A percentile compares a stretch with the other conserved stretches of the same genome.
These are phyloP conservation scores for Lasiodiplodia sp. DNA, from an alignment of 2,329 filamentous ascomycete species.

Conservation along the genomic window DNA sequence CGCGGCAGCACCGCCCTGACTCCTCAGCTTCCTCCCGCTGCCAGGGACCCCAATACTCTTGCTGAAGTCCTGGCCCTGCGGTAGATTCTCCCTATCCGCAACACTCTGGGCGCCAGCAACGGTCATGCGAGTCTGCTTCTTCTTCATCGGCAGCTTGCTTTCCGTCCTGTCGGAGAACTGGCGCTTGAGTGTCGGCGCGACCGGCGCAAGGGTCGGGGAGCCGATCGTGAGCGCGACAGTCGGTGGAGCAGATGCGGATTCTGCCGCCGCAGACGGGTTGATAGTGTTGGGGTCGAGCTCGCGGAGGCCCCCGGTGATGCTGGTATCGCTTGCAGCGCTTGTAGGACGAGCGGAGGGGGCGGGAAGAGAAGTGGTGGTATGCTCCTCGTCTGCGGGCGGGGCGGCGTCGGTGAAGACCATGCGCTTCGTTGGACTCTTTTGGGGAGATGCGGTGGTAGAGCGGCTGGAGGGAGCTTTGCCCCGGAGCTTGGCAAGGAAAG, in stretches of 20 bases:
- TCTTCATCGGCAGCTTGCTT: constrained; percentile 52
- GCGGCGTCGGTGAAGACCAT: constrained; percentile 61
- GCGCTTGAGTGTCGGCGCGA: constrained; percentile 53
- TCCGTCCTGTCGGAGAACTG: constrained; percentile 46
- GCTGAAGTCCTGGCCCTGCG: constrained; percentile 43
- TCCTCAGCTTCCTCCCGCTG: constrained; percentile 25
- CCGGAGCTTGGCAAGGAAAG: constrained; percentile 59
- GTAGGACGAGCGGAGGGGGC: constrained; percentile 30
- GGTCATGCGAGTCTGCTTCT: constrained; percentile 49
- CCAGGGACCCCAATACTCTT: constrained; percentile 45
- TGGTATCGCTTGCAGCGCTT: constrained; percentile 37
- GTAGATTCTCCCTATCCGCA: constrained; percentile 51
- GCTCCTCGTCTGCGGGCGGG: constrained; percentile 38
- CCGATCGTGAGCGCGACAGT: constrained; percentile 33
- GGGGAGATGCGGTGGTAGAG: constrained; percentile 39
- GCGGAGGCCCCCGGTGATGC: constrained; percentile 45
- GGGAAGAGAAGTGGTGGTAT: constrained; percentile 33
- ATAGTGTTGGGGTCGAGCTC: constrained; percentile 59
- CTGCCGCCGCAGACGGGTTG: constrained; percentile 37
- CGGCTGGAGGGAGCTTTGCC: constrained; percentile 38
- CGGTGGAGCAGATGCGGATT: constrained; percentile 39
- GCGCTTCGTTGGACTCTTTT: constrained; percentile 56
- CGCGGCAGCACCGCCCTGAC: constrained; percentile 16
- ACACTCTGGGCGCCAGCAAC: constrained; percentile 47
- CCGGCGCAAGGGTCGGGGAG: constrained; percentile 34